Evolutionary conservation across 192 early-diverging fungal genomes (phyloP), one percentile per base, ranked within the genome.

Genomic region (Gorgonomyces haynaldii): DNA sequence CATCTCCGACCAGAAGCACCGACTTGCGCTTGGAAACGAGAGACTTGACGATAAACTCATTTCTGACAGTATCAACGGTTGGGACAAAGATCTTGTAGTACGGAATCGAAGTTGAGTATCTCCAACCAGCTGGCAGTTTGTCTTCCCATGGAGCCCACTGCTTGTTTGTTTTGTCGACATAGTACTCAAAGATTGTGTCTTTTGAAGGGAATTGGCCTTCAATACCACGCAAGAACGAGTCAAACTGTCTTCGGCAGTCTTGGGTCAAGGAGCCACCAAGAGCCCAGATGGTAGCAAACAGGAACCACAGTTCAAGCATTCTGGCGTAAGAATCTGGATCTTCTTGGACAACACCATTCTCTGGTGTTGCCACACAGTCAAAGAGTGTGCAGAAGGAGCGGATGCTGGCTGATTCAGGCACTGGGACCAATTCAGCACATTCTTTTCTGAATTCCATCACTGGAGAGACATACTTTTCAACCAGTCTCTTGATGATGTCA

Each of bases 61-160:
- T 74, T 24, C 73, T 57, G 36, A 78, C 53, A 0, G 74, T 77
- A 53, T 78, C 75, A 6, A 77, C 53, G 3, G 75, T 78, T n/a
- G 75, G 75, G 10, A 78, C 75, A 52, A 77, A 70, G 36, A 78
- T 78, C 49, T 78, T 72, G 58, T 74, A 78, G 35, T 68, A 78
- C 5, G 75, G 72, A 16, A 52, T 61, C 2, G 32, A 53, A 1
- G 65, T 59, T 3, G 43, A 9, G 27, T 75, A 75, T 28, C 72
- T 40, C 72, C 72, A 75, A 7, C 60, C 66, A 15, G 45, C 40
- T 4, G 65, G 64, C 8, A 78, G 50, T 31, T 68, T 74, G 37
- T 78, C 73, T 40, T 78, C 75, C 75, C 75, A 78, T 17, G 75
- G 55, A 6, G 45, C 53, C 64, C 70, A 73, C 1, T 41, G 41